Percentiles rank a stretch among this genome's conserved stretches.
phyloP scores from a whole-genome alignment of 495 filamentous ascomycete genomes.

The Penicillium chermesinum region DNA sequence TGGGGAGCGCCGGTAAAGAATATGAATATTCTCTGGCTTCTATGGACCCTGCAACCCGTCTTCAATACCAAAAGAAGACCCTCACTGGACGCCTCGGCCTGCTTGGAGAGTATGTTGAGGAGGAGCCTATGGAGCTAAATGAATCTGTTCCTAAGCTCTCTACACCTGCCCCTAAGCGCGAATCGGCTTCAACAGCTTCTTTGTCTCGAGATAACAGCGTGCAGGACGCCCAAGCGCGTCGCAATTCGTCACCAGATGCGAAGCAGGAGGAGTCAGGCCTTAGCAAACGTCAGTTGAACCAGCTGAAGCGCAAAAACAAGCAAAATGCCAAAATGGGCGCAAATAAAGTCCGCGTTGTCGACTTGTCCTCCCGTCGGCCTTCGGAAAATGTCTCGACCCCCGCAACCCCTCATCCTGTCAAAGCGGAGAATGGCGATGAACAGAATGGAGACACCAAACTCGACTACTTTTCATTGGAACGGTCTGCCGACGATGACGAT shows the following conservation, averaged over 20 bases:
- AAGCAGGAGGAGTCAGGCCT: constrained; percentile 63
- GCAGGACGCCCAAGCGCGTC: constrained; percentile 33
- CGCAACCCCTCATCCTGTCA: constrained; percentile 65
- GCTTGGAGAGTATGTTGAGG: constrained; percentile 76
- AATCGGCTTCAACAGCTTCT: constrained; percentile 27
- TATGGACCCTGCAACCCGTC: constrained; percentile 71
- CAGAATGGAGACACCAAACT: constrained; percentile 42
- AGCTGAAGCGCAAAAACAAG: constrained; percentile 86
- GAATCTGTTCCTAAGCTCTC: constrained; percentile 46
- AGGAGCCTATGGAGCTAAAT: constrained; percentile 65
- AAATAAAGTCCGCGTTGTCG: constrained; percentile 85
- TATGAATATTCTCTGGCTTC: constrained; percentile 74
- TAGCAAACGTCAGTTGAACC: constrained; percentile 88
- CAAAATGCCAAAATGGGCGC: constrained; percentile 76
- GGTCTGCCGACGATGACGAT: constrained; percentile 73
- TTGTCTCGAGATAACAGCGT: constrained; percentile 44
- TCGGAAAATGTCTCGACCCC: constrained; percentile 65
- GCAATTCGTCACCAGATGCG: constrained; percentile 47
- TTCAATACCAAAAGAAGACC: constrained; percentile 85
- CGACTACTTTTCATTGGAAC: constrained; percentile 86
- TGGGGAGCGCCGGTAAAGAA: constrained; percentile 78
- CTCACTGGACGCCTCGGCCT: constrained; percentile 79
- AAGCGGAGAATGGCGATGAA: constrained; percentile 55
- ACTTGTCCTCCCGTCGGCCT: constrained; percentile 66
- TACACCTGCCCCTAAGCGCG: constrained; percentile 44